Base-by-base conservation (phyloP, 306 rosid species). In the Acacia melanoxylon region DNA sequence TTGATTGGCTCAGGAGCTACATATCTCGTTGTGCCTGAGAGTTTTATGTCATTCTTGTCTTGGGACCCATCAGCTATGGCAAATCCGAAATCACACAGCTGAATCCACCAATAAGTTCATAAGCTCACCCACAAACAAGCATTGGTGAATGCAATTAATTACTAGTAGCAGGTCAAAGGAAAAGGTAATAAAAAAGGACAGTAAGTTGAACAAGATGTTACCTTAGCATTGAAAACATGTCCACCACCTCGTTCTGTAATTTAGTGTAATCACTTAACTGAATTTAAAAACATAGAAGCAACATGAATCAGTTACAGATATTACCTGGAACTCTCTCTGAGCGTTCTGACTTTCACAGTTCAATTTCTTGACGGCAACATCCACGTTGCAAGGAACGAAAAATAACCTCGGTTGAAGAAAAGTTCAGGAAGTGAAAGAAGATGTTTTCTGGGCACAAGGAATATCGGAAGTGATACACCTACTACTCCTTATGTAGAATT, bases 61-160 rank as follows among this genome's bases (percentile, higher is more conserved):
- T 91, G 98, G 82, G 97, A 86, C 89, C 98, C 97, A 90, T 89
- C 91, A 58, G 87, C 87, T 24, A 96, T 86, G 29, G 99, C 98
- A 82, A 96, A 97, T 63, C 99, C 98, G 87, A 96, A 96, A 88
- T 96, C 99, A 14, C 95, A 92, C 65, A 96, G 86, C 99, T 94
- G 97, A 89, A 87, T 70, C 78, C 88, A 86, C 61, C 74, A 75
- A 62, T 33, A 68, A 27, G 42, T 1, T 68, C 82, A 78, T 59
- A 22, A 29, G 69, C 27, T 33, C 79, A 84, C 76, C 72, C 25
- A 81, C 16, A 67, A 19, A 51, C 8, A 78, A 79, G 58, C 41
- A 79, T 81, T 61, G 71, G 75, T 78, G 14, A 81, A 48, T 42
- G 58, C 40, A 49, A 65, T 68, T 80, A 85, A 76, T 74, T 61